Evolutionary conservation across 208 protist genomes (phyloP).

Genomic region (Crithidia brevicula): DNA sequence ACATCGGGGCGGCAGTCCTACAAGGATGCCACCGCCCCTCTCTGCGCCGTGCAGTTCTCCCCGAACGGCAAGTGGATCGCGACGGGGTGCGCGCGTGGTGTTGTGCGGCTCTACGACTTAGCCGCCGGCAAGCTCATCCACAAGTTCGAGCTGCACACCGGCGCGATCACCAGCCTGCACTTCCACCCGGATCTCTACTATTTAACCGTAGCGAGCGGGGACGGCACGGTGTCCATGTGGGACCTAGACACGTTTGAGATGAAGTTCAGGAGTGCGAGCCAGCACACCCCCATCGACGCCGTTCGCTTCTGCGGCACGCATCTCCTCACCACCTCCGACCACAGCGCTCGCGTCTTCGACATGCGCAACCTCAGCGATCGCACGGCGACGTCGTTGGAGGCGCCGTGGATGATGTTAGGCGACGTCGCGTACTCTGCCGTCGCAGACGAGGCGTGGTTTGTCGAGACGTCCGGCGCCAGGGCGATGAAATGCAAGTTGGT

Average conservation of each 20-base stretch:
- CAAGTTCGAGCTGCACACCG: slow-evolving; percentile 59
- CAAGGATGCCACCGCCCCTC: slow-evolving; percentile 58
- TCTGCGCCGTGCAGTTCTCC: slow-evolving; percentile 73
- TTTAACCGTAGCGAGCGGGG: slow-evolving; percentile 69
- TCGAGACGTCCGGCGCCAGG: slow-evolving; percentile 56
- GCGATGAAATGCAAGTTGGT: slow-evolving; percentile 51
- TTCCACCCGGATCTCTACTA: slow-evolving; percentile 82
- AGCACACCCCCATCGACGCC: slow-evolving; percentile 62
- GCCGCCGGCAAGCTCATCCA: slow-evolving; percentile 45
- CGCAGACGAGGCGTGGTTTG: slow-evolving; percentile 70
- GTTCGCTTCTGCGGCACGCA: slow-evolving; percentile 71
- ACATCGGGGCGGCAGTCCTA: slow-evolving; percentile 72
- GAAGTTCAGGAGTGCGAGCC: slow-evolving; percentile 53
- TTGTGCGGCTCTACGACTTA: slow-evolving; percentile 81
- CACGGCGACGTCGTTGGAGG: slow-evolving; percentile 34
- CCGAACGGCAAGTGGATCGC: slow-evolving; percentile 73
- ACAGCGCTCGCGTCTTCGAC: slow-evolving; percentile 58
- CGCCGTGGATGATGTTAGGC: slow-evolving; percentile 75
- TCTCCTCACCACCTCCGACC: slow-evolving; percentile 64
- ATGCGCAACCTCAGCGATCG: slow-evolving; percentile 49
- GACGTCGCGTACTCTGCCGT: slow-evolving; percentile 67
- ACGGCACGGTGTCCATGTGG: slow-evolving; percentile 81
- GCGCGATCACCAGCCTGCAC: slow-evolving; percentile 77
- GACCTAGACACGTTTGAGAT: slow-evolving; percentile 65
- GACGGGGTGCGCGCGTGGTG: slow-evolving; percentile 72